These are phyloP conservation scores for Aspergillus texensis DNA, from an alignment of 2,329 filamentous ascomycete species.

Conservation along the genomic window DNA sequence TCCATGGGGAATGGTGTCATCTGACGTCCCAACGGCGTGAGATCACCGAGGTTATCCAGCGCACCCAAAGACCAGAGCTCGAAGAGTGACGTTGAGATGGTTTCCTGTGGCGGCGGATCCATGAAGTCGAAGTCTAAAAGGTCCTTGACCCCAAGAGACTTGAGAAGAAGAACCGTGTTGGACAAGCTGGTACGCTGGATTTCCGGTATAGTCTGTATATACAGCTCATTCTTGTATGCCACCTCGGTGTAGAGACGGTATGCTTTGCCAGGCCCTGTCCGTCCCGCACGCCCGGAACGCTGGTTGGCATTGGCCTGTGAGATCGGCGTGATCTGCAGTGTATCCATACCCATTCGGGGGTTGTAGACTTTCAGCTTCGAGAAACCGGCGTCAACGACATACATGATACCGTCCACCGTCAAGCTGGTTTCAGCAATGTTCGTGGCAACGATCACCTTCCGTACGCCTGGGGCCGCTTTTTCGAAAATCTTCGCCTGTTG, in stretches of 20 bases:
- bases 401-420: constrained; percentile 99
- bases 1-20: constrained; percentile 99
- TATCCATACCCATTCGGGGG: constrained; percentile 98
- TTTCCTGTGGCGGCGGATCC: constrained; percentile 97
- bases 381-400: constrained; percentile 93
- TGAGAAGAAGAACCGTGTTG: constrained; percentile 91
- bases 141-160: constrained; percentile 91
- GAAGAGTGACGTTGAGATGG: constrained; percentile 94
- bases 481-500: constrained; percentile 98
- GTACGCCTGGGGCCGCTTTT: constrained; percentile 81
- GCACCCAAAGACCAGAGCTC: constrained; percentile 96
- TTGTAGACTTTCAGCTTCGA: constrained; percentile 99
- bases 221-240: constrained; percentile 93
- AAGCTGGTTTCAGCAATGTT: constrained; percentile 98
- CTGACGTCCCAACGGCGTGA: constrained; percentile 81
- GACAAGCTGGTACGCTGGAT: constrained; percentile 95
- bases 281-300: constrained; percentile 86
- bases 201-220: constrained; percentile 94
- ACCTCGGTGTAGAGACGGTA: constrained; percentile 93
- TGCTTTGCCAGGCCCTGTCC: constrained; percentile 92
- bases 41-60: constrained; percentile 87
- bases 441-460: constrained; percentile 97
- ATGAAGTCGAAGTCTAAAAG: constrained; percentile 98
- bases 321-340: constrained; percentile 94
- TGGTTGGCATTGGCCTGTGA: constrained; percentile 96